Conservation (phyloP, 2,329 filamentous ascomycete species). For the Fusarium palustre region DNA sequence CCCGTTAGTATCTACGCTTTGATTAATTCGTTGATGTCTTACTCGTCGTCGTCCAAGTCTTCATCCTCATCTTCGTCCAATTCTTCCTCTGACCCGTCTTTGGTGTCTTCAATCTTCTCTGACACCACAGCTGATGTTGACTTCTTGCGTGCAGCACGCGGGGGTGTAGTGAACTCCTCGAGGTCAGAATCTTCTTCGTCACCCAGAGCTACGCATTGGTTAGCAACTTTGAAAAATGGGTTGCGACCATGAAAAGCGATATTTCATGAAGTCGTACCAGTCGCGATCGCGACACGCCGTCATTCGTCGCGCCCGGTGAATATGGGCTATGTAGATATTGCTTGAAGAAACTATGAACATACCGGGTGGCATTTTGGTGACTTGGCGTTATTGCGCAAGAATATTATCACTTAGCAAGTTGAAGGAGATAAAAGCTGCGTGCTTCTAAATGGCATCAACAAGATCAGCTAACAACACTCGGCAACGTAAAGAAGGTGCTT, state of each 20-base stretch:
- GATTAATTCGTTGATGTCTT: slow-evolving; percentile 46
- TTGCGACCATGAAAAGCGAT: slow-evolving; percentile 8
- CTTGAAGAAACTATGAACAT: neutral
- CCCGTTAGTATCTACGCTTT: slow-evolving; percentile 34
- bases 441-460: neutral
- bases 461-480: neutral
- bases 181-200: slow-evolving; percentile 54
- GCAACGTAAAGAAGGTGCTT: slow-evolving; percentile 13
- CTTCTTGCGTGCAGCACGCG: slow-evolving; percentile 45
- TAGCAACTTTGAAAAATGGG: slow-evolving; percentile 24
- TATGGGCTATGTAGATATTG: neutral
- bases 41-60: slow-evolving; percentile 59
- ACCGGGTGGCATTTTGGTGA: slow-evolving; percentile 47
- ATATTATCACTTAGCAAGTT: neutral
- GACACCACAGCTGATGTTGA: slow-evolving; percentile 38
- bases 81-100: slow-evolving; percentile 46
- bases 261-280: neutral
- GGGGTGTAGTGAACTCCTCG: slow-evolving; percentile 43
- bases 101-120: slow-evolving; percentile 42
- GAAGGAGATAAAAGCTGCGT: neutral
- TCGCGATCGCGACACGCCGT: slow-evolving; percentile 22
- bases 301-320: slow-evolving; percentile 5
- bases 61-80: slow-evolving; percentile 51
- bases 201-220: slow-evolving; percentile 51
- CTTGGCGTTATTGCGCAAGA: neutral